phyloP scores from a whole-genome alignment of 1,139 yeast genomes.

The Debaryomyces udenii region DNA sequence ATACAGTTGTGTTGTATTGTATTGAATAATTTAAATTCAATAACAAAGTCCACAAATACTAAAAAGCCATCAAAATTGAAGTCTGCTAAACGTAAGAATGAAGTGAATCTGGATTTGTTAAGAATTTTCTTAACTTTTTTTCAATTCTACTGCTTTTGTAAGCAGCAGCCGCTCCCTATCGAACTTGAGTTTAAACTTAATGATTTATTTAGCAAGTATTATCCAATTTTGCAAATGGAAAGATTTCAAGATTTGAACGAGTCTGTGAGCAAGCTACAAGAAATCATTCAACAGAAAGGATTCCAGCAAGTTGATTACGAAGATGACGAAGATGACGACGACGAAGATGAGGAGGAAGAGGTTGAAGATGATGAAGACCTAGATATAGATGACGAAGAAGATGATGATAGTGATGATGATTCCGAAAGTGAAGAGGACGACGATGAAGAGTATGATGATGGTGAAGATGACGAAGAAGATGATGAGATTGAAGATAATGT shows the following conservation, averaged over 20 bases:
- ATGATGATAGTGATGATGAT: constrained; percentile 19
- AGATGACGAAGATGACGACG: constrained; percentile 18
- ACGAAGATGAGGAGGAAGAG: constrained; percentile 21
- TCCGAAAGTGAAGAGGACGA: constrained; percentile 19
- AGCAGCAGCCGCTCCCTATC: constrained; percentile 64
- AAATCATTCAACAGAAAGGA: constrained; percentile 17
- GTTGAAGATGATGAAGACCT: constrained; percentile 25
- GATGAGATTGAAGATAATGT: constrained; percentile 14
- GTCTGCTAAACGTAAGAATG: constrained; percentile 12
- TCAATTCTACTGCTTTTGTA: constrained; percentile 74
- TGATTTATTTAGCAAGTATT: constrained; percentile 40
- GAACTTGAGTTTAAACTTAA: constrained; percentile 62
- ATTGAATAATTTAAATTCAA: constrained; percentile 22
- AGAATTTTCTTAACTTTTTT: constrained; percentile 60
- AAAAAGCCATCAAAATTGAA: constrained; percentile 7
- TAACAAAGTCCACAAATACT: constrained; percentile 3
- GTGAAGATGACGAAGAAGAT: constrained; percentile 14
- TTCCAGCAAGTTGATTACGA: constrained; percentile 21
- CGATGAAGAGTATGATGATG: constrained; percentile 16
- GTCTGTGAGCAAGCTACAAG: constrained; percentile 41
- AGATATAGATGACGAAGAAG: constrained; percentile 24
- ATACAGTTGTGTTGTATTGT: constrained; percentile 53
- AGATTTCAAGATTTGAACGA: constrained; percentile 46
- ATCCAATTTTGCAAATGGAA: constrained; percentile 26
- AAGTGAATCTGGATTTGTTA: constrained; percentile 30